Conservation (phyloP, 805 yeast genomes). For the Blastobotrys americana region DNA sequence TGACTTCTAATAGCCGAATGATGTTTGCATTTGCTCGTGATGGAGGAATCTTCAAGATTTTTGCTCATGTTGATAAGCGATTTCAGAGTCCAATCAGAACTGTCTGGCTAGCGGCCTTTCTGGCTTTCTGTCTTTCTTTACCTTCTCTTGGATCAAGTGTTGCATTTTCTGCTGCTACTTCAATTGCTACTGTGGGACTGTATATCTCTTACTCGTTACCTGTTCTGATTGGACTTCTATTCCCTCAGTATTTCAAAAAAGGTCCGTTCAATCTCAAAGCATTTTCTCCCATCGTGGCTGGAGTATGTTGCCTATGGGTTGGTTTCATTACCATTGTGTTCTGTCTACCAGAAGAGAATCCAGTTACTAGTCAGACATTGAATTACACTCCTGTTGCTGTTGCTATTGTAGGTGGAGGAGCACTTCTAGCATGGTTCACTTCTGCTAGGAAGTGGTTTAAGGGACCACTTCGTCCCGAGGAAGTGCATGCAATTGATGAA, state of each 20-base stretch:
- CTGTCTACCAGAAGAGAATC: conserved; percentile 48
- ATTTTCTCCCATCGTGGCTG: conserved; percentile 38
- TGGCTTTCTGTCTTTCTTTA: conserved; percentile 46
- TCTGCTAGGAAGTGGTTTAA: conserved; percentile 48
- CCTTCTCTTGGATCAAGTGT: conserved; percentile 49
- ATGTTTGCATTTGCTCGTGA: conserved; percentile 69
- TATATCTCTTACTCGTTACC: conserved; percentile 59
- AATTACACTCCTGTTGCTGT: conserved; percentile 63
- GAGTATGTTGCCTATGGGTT: conserved; percentile 46
- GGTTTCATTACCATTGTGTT: conserved; percentile 47
- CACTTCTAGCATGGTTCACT: conserved; percentile 44
- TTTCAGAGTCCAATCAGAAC: conserved; percentile 60
- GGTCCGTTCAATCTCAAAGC: conserved; percentile 62
- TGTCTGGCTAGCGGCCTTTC: conserved; percentile 43
- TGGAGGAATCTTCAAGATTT: conserved; percentile 57
- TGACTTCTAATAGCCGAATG: conserved; percentile 44
- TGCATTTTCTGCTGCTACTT: conserved; percentile 67
- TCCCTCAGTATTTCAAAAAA: conserved; percentile 46
- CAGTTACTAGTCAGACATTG: conserved; percentile 41
- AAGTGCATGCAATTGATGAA: not conserved
- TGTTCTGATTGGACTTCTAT: conserved; percentile 44
- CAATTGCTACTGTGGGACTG: conserved; percentile 55
- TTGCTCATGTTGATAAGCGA: conserved; percentile 50
- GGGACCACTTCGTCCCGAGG: conserved; percentile 40
- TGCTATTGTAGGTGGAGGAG: conserved; percentile 52